These are phyloP conservation scores for Aspergillus leporis DNA, from an alignment of 495 filamentous ascomycete species.

Conservation along the genomic window DNA sequence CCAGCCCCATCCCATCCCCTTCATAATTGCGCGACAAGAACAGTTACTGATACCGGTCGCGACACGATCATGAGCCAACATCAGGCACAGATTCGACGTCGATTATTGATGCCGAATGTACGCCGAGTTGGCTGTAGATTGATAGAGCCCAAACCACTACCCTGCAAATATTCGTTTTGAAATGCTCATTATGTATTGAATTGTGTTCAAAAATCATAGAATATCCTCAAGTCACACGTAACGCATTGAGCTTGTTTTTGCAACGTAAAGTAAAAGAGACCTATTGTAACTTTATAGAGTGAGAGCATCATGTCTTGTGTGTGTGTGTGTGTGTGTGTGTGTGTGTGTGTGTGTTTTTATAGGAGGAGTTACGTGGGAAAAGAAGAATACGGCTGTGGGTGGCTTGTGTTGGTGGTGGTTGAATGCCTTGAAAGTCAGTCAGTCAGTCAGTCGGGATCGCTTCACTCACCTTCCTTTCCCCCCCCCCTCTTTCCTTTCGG, in stretches of 20 bases:
- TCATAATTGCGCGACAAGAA: constrained; percentile 8
- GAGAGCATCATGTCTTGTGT: too few relatives aligned
- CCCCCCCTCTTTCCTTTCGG: constrained; percentile 8
- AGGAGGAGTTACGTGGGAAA: too few relatives aligned
- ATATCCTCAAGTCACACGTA: not conserved
- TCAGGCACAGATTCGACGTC: constrained; percentile 12
- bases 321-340: too few relatives aligned
- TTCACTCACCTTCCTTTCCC: constrained; percentile 11
- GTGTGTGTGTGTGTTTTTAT: too few relatives aligned
- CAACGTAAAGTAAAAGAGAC: too few relatives aligned
- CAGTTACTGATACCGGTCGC: constrained; percentile 22
- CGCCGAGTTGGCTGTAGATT: constrained; percentile 43
- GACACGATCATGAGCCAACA: constrained; percentile 31
- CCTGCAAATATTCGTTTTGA: constrained; percentile 41
- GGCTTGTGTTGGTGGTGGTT: not conserved
- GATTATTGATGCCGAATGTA: constrained; percentile 26
- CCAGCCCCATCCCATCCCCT: constrained; percentile 8
- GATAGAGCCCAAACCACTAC: constrained; percentile 23
- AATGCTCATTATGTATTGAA: constrained; percentile 14
- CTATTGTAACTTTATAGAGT: too few relatives aligned
- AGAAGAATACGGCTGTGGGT: too few relatives aligned
- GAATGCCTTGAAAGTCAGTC: not conserved
- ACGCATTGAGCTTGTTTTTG: too few relatives aligned
- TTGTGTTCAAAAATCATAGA: not conserved
- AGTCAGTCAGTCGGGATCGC: constrained; percentile 5